These are phyloP conservation scores for Albatrellus sp. DNA, from an alignment of 1,284 basidiomycete genomes.

Conservation along the genomic window DNA sequence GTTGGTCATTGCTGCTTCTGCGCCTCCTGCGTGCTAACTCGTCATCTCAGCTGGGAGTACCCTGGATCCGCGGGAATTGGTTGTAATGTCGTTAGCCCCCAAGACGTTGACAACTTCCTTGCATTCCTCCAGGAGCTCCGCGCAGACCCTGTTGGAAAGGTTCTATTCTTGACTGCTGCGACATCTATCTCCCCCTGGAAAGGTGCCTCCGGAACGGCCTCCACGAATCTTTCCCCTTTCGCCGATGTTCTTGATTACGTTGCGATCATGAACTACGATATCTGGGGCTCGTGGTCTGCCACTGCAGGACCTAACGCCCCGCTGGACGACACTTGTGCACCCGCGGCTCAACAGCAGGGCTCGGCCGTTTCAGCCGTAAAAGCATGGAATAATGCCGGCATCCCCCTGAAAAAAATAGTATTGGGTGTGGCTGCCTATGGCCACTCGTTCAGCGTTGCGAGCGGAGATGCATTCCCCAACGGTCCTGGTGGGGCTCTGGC, in stretches of 20 bases:
- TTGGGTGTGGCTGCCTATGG: slow-evolving; percentile 72
- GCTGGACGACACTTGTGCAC: slow-evolving; percentile 61
- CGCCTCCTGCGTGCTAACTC: background rate
- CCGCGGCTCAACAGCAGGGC: slow-evolving; percentile 42
- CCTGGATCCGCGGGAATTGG: slow-evolving; percentile 52
- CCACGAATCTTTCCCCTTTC: slow-evolving; percentile 53
- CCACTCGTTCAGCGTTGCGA: slow-evolving; percentile 36
- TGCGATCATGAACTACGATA: slow-evolving; percentile 78
- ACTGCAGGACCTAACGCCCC: slow-evolving; percentile 68
- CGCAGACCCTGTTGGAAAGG: slow-evolving; percentile 29
- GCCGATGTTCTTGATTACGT: slow-evolving; percentile 65
- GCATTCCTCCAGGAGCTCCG: slow-evolving; percentile 62
- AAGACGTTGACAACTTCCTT: slow-evolving; percentile 61
- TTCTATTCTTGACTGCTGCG: slow-evolving; percentile 63
- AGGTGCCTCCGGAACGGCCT: slow-evolving; percentile 39
- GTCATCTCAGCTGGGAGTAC: slow-evolving; percentile 65
- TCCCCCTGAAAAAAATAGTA: slow-evolving; percentile 60
- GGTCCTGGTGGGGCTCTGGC: slow-evolving; percentile 18
- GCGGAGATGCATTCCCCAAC: slow-evolving; percentile 21
- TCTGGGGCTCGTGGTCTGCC: slow-evolving; percentile 42
- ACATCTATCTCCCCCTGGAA: slow-evolving; percentile 53
- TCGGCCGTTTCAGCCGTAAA: slow-evolving; percentile 62
- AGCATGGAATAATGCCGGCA: slow-evolving; percentile 64
- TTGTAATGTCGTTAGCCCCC: slow-evolving; percentile 46
- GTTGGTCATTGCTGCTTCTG: background rate